These are phyloP conservation scores for Solanum lignicaule DNA, from an alignment of 257 asterid genomes.

Conservation along the genomic window DNA sequence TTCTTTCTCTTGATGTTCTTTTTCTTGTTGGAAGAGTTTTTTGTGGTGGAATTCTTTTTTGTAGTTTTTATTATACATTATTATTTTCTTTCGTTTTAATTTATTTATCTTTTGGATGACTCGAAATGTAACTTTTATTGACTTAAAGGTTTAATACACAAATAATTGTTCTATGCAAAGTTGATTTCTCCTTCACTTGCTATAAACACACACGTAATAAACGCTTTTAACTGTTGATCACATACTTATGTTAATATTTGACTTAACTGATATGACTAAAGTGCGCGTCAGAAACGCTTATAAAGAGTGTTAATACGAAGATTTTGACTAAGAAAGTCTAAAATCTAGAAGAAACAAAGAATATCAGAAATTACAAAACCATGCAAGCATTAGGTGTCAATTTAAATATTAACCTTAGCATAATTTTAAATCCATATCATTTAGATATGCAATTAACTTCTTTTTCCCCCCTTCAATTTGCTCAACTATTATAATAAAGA, in stretches of 20 bases:
- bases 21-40: neutral
- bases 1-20: neutral
- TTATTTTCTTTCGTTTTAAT: neutral
- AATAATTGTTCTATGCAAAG: neutral
- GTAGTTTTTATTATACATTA: neutral
- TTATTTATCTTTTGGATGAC: neutral
- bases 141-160: neutral
- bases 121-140: neutral
- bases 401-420: neutral
- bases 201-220: neutral
- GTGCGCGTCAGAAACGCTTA: neutral
- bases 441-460: neutral
- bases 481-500: neutral
- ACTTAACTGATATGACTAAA: neutral
- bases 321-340: neutral
- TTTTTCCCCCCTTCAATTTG: neutral
- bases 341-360: neutral
- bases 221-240: neutral
- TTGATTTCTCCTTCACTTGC: neutral
- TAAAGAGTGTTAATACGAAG: neutral
- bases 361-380: neutral
- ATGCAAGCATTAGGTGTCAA: neutral
- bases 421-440: neutral
- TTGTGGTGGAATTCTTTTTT: neutral
- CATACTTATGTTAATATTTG: neutral